Conservation (phyloP, 306 rosid species). For the Cyamopsis tetragonoloba region DNA sequence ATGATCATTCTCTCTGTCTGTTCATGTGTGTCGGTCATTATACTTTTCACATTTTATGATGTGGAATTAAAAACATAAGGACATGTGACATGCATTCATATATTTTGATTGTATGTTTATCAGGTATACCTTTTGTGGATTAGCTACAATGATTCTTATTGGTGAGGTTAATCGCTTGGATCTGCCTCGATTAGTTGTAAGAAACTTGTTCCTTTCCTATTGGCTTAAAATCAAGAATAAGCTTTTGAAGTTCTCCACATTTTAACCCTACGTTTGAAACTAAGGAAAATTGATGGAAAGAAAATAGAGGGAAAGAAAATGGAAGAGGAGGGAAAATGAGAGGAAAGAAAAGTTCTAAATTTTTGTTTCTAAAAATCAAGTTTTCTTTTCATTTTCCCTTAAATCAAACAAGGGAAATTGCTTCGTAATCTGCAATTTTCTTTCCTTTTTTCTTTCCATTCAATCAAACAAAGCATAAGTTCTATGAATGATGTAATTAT, state of each 20-base stretch:
- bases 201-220: constrained; percentile 26
- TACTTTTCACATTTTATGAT: not conserved
- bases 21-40: no score
- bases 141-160: constrained; percentile 89
- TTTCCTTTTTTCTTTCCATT: no score
- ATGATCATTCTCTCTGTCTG: not conserved
- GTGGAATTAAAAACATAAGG: constrained; percentile 8
- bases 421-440: no score
- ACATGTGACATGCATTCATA: not conserved
- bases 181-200: constrained; percentile 67
- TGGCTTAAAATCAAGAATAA: constrained; percentile 1
- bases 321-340: no score
- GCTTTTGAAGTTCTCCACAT: not conserved
- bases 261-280: no score
- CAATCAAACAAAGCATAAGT: no score
- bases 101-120: constrained; percentile 19
- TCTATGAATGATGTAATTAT: constrained; percentile 2
- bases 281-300: no score
- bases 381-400: no score
- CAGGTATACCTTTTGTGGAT: constrained; percentile 92
- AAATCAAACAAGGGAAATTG: no score
- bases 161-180: constrained; percentile 80
- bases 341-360: no score
- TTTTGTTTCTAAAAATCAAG: no score
- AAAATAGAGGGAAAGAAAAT: no score